Base-by-base conservation (phyloP, 1,139 yeast species). In the Saccharomyces hybrid region DNA sequence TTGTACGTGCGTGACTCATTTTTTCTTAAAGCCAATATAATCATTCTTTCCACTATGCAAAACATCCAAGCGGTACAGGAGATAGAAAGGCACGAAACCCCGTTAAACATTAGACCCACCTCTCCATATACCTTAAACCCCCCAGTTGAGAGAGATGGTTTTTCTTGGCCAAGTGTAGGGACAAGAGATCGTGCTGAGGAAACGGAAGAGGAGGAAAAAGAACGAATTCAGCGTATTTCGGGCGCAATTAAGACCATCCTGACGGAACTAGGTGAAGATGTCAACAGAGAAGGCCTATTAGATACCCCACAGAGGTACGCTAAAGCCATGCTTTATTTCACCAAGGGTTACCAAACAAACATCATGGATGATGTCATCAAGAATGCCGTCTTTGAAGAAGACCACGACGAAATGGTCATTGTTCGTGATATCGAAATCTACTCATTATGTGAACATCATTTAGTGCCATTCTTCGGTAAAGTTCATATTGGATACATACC, bases 351-450 rank as follows among this genome's bases (percentile, higher is more conserved):
- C 70, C 97, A 91, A 72, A 96, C 91, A 63, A 90, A 90, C 69
- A 85, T 88, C 57, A 63, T 70, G 56, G 75, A 85, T 58, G 97
- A 90, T 67, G 97, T 91, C 32, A 86, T 95, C 65, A 93, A 95
- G 66, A 79, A 90, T 57, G 99, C 99, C 0, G 96, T 95, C 11
- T 95, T 95, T 64, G 97, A 93, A 70, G 99, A 93, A 70, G 96
- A 95, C 69, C 99, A 95, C 70, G 98, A 93, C 70, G 99, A 93
- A 70, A 93, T 93, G 98, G 99, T 93, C 50, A 91, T 93, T 62
- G 99, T 93, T 32, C 81, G 93, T 68, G 98, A 95, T 70, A 93
- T 93, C 58, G 97, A 90, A 65, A 82, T 93, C 52, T 88, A 86
- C 70, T 88, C 97, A 4, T 76, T 93, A 56, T 93, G 99, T 73